phyloP scores from a whole-genome alignment of 73 alveolate species.

The Diophrys sp. region DNA sequence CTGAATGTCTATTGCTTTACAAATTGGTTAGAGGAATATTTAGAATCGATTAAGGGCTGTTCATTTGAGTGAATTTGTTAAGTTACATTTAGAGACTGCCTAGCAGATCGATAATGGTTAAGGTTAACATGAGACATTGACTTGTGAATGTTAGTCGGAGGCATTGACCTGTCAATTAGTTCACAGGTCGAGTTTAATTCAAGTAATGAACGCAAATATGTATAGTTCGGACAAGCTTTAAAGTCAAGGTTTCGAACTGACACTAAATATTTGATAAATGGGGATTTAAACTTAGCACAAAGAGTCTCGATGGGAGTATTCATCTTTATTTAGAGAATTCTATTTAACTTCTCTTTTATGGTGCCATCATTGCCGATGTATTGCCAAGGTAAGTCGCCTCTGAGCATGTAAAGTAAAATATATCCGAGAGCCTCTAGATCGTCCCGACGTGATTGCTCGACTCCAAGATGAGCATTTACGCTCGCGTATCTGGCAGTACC shows the following conservation, averaged over 20 bases:
- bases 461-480: constrained; percentile 14
- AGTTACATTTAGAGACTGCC: too few species aligned
- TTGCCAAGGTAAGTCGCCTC: constrained; percentile 87
- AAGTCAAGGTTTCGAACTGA: constrained; percentile 79
- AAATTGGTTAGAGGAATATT: too few species aligned
- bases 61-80: too few species aligned
- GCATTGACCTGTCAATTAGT: not conserved
- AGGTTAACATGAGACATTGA: too few species aligned
- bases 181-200: not conserved
- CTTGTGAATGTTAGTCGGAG: too few species aligned
- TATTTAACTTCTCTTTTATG: constrained; percentile 78
- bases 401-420: constrained; percentile 76
- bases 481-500: constrained; percentile 30
- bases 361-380: constrained; percentile 43
- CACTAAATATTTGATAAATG: constrained; percentile 67
- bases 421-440: constrained; percentile 89
- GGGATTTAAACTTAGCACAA: constrained; percentile 77
- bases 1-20: too few species aligned
- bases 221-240: constrained; percentile 93
- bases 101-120: too few species aligned
- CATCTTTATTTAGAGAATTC: constrained; percentile 85
- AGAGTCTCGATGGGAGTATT: constrained; percentile 67
- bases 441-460: constrained; percentile 84
- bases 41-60: too few species aligned
- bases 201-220: constrained; percentile 19